phyloP scores from a whole-genome alignment of 768 basidiomycete genomes.

The Termitomyces sp. region DNA sequence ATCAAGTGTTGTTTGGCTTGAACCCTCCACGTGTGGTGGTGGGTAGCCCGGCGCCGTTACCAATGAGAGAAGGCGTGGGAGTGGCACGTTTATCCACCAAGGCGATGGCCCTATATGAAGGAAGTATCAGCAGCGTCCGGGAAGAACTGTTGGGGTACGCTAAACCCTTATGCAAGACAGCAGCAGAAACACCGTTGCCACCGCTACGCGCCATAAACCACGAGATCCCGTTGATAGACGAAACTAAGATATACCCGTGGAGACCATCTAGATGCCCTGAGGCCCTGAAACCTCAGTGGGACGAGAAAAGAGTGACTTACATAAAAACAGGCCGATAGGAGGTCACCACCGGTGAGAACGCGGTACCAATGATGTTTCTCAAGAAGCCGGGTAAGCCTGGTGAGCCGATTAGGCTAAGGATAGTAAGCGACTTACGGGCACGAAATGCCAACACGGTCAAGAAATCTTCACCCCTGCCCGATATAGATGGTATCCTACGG shows the following conservation, averaged over 20 bases:
- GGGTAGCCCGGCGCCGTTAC: accelerated
- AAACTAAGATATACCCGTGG: not conserved
- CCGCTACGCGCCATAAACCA: not conserved
- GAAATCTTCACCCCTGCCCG: not conserved
- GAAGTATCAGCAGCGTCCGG: not conserved
- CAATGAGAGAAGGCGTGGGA: not conserved
- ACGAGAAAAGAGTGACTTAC: not conserved
- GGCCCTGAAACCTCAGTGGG: not conserved
- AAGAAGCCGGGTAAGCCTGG: not conserved
- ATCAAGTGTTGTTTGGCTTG: not conserved
- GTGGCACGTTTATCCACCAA: not conserved
- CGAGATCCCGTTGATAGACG: not conserved
- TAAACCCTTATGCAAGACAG: not conserved
- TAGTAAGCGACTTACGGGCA: not conserved
- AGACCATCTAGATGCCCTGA: not conserved
- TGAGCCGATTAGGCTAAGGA: not conserved
- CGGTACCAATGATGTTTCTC: not conserved
- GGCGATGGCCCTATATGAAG: not conserved
- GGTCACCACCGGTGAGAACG: not conserved
- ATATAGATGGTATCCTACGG: not conserved
- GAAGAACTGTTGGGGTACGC: not conserved
- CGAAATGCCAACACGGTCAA: not conserved
- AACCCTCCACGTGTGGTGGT: not conserved
- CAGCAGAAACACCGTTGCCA: not conserved
- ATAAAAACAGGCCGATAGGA: not conserved